Evolutionary conservation across 176 grass and related monocot genomes (phyloP), one percentile per base, ranked within the genome.

Genomic region (Aegilops speltoides): DNA sequence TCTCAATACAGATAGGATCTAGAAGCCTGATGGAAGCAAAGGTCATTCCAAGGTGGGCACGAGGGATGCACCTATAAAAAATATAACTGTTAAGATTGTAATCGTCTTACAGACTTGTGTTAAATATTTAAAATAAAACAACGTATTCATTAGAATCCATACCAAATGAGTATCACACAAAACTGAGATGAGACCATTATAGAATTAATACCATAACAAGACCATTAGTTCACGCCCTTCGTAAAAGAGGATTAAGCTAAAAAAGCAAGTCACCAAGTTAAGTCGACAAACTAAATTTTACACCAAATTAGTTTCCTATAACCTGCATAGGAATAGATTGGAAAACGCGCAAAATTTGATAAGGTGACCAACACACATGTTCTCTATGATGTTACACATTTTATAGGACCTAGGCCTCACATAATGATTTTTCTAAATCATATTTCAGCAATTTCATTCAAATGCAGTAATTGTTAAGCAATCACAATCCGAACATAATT

Each of bases 11-110:
- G 12, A 29, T 20, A 33, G 62, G 23, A 28, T 81, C 38, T 46
- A 81, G 63, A 81, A 81, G 20, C 38, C 50, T 81, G 24, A 81
- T 48, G 8, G 62, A 43, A 41, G 62, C 11, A 67, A 81, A 23
- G 15, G 36, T 65, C 63, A 78, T 54, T 63, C 57, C 82, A 89
- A 72, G 87, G 56, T 57, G 76, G 70, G 75, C 24, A 8, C 76
- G 71, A 79, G 65, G 76, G 54, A 63, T 60, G 82, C 71, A 62
- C 52, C 62, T 79, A 20, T 28, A 52, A 17, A 10, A 85, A 31
- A 48, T 74, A 74, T 73, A 46, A 4, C 9, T 13, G 9, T 48
- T 17, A 74, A 46, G 6, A 70, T 73, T 45, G 38, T 48, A 46
- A 46, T 17, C 0, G n/a, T 48, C 2, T 45, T 74, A 73, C 2